Conservation (phyloP, 2,329 filamentous ascomycete species). For the Fusarium penzigii region DNA sequence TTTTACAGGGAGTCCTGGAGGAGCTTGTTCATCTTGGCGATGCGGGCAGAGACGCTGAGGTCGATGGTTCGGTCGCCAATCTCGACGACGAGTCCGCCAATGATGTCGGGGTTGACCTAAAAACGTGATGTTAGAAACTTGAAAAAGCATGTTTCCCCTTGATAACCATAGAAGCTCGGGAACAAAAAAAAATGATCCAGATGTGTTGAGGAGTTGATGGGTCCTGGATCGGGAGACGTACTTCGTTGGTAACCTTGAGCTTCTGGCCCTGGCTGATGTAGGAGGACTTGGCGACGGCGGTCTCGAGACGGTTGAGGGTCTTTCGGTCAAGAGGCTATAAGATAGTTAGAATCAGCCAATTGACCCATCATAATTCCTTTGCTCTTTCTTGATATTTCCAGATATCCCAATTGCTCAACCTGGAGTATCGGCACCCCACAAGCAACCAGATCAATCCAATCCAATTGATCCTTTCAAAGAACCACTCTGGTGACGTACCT, state of each 20-base stretch:
- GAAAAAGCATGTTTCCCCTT: neutral
- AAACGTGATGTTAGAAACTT: slow-evolving; percentile 14
- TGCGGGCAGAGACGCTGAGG: slow-evolving; percentile 90
- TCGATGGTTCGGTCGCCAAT: slow-evolving; percentile 98
- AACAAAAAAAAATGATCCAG: neutral
- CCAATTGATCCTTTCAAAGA: neutral
- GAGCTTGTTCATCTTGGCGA: slow-evolving; percentile 99
- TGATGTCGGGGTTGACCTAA: slow-evolving; percentile 89
- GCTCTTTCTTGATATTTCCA: slow-evolving; percentile 1
- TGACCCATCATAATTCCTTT: slow-evolving; percentile 6
- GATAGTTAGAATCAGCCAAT: slow-evolving; percentile 23
- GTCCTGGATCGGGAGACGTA: slow-evolving; percentile 40
- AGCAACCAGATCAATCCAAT: neutral
- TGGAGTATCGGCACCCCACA: neutral
- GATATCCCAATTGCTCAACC: neutral
- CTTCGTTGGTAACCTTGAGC: slow-evolving; percentile 93
- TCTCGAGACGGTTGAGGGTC: slow-evolving; percentile 83
- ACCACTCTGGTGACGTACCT: slow-evolving; percentile 55
- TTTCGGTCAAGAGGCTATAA: slow-evolving; percentile 79
- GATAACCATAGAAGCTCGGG: neutral
- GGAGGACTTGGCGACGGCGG: slow-evolving; percentile 83
- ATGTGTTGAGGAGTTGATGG: no score
- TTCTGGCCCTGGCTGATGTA: slow-evolving; percentile 93
- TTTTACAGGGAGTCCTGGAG: slow-evolving; percentile 94
- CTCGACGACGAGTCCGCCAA: slow-evolving; percentile 93